Evolutionary conservation across 2,329 filamentous ascomycete species (phyloP), one percentile per base, ranked within the genome.

Genomic region (Verticillium longisporum): DNA sequence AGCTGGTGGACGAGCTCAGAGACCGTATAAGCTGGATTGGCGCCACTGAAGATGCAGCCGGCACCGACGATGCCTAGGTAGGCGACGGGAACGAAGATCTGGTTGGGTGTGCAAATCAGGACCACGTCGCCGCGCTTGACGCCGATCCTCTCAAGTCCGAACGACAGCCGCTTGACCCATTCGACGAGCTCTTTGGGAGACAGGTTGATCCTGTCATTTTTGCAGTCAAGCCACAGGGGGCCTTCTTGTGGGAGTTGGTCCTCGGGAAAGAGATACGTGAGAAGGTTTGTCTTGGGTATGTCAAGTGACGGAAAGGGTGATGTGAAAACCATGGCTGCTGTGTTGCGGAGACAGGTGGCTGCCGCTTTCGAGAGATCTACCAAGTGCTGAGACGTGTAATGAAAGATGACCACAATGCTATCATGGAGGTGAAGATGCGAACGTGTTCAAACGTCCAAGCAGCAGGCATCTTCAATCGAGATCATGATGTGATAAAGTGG

Each of bases 151-250:
- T 80, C 73, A 14, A 85, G 72, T 4, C 82, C 82, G 45, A 73
- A 70, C 0, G 77, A 79, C n/a, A 86, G 66, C 61, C 81, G 73
- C 66, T 78, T 82, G 50, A 80, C 74, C 81, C 81, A 85, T 73
- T 71, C 67, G 34, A 85, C 66, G 31, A 79, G 69, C 66, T 83
- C 74, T 36, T 71, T 72, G 1, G 80, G 78, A 0, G 80, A 82
- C 9, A 85, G 70, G 57, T 71, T 75, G 26, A 74, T 72, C 9
- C 66, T 64, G 3, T 78, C 70, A 57, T 83, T 72, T 60, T 75
- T 75, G 50, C 80, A 76, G 68, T 86, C 80, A 59, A 82, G 75
- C 82, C 82, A 86, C 62, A 84, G 70, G 7, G 82, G 80, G 41
- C 78, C 73, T 58, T 80, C 71, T 36, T 78, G 76, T 21, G 72